Evolutionary conservation across 1,139 yeast species (phyloP).

Genomic region (Hansenula sp.): DNA sequence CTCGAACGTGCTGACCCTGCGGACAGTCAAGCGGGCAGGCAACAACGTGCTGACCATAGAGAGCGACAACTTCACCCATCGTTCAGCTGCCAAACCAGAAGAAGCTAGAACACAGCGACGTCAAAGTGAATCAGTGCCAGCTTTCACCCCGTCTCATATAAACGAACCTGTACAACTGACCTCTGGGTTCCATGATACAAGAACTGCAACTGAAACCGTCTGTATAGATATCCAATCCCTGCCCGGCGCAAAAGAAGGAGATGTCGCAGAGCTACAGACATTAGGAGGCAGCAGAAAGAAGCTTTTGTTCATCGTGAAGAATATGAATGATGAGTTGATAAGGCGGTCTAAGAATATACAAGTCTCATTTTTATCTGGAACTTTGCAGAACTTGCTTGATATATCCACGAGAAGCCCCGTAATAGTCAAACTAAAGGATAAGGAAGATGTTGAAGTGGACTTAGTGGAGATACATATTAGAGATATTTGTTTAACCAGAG

Average conservation of each 20-base stretch:
- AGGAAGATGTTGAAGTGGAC: constrained; percentile 63
- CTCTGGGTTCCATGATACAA: constrained; percentile 72
- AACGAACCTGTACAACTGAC: constrained; percentile 34
- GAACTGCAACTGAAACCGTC: constrained; percentile 57
- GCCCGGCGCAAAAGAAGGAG: constrained; percentile 66
- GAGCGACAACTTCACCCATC: constrained; percentile 10
- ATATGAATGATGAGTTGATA: constrained; percentile 29
- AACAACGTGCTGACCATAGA: constrained; percentile 19
- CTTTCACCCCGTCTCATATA: background rate
- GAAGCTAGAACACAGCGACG: background rate
- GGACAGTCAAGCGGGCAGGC: constrained; percentile 18
- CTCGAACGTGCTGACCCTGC: constrained; percentile 23
- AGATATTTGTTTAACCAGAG: constrained; percentile 80
- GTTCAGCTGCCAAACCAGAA: background rate
- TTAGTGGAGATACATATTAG: constrained; percentile 77
- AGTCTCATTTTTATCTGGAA: constrained; percentile 61
- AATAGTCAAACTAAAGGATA: constrained; percentile 47
- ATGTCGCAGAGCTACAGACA: constrained; percentile 62
- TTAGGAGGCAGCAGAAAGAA: constrained; percentile 31
- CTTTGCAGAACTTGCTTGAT: constrained; percentile 58
- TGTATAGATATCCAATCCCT: constrained; percentile 54
- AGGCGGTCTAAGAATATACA: constrained; percentile 29
- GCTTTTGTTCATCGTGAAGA: constrained; percentile 42
- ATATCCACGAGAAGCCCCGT: constrained; percentile 65
- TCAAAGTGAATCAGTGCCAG: background rate